Evolutionary conservation across 2,329 filamentous ascomycete genomes (phyloP), one percentile per base, ranked within the genome.

Genomic region (Beauveria sp.): DNA sequence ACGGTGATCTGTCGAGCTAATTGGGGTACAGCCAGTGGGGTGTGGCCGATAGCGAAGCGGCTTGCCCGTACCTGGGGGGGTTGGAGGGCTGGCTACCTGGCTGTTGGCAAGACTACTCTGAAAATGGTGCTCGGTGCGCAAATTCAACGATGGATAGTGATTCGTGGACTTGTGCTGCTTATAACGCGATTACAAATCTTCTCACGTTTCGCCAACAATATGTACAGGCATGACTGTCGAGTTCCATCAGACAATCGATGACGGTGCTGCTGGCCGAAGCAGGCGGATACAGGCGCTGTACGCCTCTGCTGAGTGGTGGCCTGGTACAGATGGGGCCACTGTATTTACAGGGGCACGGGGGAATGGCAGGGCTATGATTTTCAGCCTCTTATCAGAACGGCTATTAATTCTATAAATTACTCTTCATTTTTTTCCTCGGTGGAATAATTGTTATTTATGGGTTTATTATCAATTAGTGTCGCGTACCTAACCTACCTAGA

Each of bases 1-100:
- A 24, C 12, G 56, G 28, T 59, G 56, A 59, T 59, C 56, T 34
- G 48, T 26, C 34, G 24, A n/a, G 56, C 48, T 58, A 57, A 48
- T 45, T 55, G 22, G 18, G 52, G 52, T 45, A 22, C 42, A 56
- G 42, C 53, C 42, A 56, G 42, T 56, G 40, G 42, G 42, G 53
- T 9, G 26, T 57, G 43, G 10, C 55, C 45, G 55, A 49, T 49
- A 58, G 40, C 40, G 26, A 34, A 16, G 46, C 22, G 10, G 14
- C 22, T 49, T 49, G 5, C 26, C 14, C 14, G 46, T 26, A 49
- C n/a, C 31, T 52, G 22, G 4, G 12, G n/a, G 7, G 12, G 1
- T 51, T 52, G 8, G 18, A 40, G n/a, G 16, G 12, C 10, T 51
- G 18, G n/a, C 22, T 50, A 20, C 5, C 2, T 42, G 3, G 46